These are phyloP conservation scores for Fagopyrum tataricum DNA, from an alignment of 148 eudicot genomes.

Conservation along the genomic window DNA sequence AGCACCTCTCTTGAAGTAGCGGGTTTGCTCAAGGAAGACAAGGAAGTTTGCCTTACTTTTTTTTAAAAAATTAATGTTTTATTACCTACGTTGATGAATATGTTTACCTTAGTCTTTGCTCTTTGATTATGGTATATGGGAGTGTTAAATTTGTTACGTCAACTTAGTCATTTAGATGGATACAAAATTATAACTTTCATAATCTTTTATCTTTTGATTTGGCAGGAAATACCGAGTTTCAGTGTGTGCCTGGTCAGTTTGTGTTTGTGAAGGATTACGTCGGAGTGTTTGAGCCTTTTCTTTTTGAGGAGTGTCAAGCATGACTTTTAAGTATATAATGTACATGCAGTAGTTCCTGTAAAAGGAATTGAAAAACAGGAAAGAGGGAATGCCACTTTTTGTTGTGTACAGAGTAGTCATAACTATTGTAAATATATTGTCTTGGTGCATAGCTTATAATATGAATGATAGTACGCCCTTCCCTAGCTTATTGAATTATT, in stretches of 20 bases:
- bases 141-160: not conserved
- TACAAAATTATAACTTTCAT: not conserved
- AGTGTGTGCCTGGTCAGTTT: slow-evolving; percentile 90
- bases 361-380: slow-evolving; percentile 82
- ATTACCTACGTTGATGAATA: not conserved
- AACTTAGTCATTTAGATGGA: not conserved
- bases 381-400: slow-evolving; percentile 52
- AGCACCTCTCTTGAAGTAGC: too few species aligned
- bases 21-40: too few species aligned
- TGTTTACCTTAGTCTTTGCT: not conserved
- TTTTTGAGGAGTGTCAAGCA: slow-evolving; percentile 97
- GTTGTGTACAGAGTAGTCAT: not conserved
- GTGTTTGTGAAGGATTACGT: slow-evolving; percentile 90
- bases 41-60: not conserved
- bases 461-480: too few species aligned
- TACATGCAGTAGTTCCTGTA: slow-evolving; percentile 58
- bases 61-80: not conserved
- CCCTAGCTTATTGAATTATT: too few species aligned
- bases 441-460: too few species aligned
- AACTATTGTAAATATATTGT: too few species aligned
- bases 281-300: slow-evolving; percentile 91
- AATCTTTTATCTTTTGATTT: slow-evolving; percentile 16
- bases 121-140: too few species aligned
- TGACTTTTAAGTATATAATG: slow-evolving; percentile 87
- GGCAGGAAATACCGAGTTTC: slow-evolving; percentile 89